Conservation (phyloP, 2,329 filamentous ascomycete species). For the Colletotrichum sp. region DNA sequence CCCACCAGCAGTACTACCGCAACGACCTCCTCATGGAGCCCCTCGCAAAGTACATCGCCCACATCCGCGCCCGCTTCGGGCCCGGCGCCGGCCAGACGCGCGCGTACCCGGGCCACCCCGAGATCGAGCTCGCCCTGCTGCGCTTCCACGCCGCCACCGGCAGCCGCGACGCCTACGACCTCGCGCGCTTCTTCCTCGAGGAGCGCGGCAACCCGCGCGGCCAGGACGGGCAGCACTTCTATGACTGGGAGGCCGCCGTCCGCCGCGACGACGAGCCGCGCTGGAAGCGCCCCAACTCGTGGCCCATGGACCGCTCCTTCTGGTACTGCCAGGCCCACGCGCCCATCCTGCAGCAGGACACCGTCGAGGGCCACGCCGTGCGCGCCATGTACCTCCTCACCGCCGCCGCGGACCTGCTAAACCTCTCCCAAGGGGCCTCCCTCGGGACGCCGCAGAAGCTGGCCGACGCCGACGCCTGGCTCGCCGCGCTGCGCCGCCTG, state of each 20-base stretch:
- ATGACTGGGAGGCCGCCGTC: slow-evolving; percentile 51
- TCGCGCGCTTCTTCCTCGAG: slow-evolving; percentile 62
- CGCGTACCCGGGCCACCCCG: slow-evolving; percentile 65
- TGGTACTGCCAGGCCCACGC: slow-evolving; percentile 64
- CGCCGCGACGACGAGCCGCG: slow-evolving; percentile 28
- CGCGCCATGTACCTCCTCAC: slow-evolving; percentile 66
- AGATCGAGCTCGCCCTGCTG: slow-evolving; percentile 54
- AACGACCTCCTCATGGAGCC: slow-evolving; percentile 57
- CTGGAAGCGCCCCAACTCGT: slow-evolving; percentile 52
- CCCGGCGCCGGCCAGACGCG: slow-evolving; percentile 51
- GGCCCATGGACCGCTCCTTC: slow-evolving; percentile 39
- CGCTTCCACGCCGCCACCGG: slow-evolving; percentile 37
- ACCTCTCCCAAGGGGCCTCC: slow-evolving; percentile 33
- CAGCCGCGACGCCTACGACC: slow-evolving; percentile 39
- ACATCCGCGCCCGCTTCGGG: slow-evolving; percentile 58
- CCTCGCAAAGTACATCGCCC: slow-evolving; percentile 58
- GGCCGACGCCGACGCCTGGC: slow-evolving; percentile 31
- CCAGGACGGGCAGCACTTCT: slow-evolving; percentile 55
- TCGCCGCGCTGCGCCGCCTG: slow-evolving; percentile 47
- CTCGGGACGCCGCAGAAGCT: slow-evolving; percentile 22
- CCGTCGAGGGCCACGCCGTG: slow-evolving; percentile 64
- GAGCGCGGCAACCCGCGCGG: slow-evolving; percentile 58
- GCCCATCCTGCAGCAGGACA: slow-evolving; percentile 57
- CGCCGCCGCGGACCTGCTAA: slow-evolving; percentile 59
- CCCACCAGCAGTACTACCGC: slow-evolving; percentile 56